Evolutionary conservation across 2,329 filamentous ascomycete species (phyloP).

Genomic region (Colletotrichum sansevieriae): DNA sequence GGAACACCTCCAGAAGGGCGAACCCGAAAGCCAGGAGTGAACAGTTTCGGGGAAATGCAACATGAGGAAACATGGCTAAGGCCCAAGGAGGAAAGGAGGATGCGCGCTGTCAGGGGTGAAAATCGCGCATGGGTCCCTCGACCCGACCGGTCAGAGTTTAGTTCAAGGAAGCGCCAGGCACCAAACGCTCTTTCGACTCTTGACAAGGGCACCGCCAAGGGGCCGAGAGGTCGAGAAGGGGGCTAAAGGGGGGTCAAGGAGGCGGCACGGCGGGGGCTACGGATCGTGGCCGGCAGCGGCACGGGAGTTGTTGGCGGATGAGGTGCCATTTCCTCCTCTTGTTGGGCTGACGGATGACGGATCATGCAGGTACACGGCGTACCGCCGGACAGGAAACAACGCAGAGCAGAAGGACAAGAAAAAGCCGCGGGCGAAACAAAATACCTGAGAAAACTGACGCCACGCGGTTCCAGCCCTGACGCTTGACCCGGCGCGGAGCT

Average conservation of each 20-base stretch:
- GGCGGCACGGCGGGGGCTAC: slow-evolving; percentile 23
- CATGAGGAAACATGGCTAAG: slow-evolving; percentile 33
- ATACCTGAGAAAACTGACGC: slow-evolving; percentile 11
- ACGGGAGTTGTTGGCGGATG: slow-evolving; percentile 7
- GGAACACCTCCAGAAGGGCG: slow-evolving; percentile 1
- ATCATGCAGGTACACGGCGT: slow-evolving; percentile 36
- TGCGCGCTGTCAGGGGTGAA: slow-evolving; percentile 32
- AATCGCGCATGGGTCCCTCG: slow-evolving; percentile 36
- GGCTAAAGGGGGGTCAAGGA: slow-evolving; percentile 6
- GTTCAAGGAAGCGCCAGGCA: slow-evolving; percentile 38
- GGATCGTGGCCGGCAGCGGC: slow-evolving; percentile 2
- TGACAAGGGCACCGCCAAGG: slow-evolving; percentile 8
- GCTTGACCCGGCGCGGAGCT: slow-evolving; percentile 37
- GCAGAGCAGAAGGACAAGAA: neutral
- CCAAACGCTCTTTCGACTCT: slow-evolving; percentile 33
- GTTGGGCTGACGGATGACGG: slow-evolving; percentile 20
- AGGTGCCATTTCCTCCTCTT: neutral
- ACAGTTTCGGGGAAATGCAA: slow-evolving; percentile 15
- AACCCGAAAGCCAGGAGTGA: neutral
- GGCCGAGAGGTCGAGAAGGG: slow-evolving; percentile 10
- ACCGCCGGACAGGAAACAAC: slow-evolving; percentile 21
- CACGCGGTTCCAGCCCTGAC: slow-evolving; percentile 30
- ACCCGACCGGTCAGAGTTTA: slow-evolving; percentile 30
- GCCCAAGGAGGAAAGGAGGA: slow-evolving; percentile 28
- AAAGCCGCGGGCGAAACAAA: slow-evolving; percentile 7